phyloP scores from a whole-genome alignment of 2,329 filamentous ascomycete genomes.

The Claviceps arundinis region DNA sequence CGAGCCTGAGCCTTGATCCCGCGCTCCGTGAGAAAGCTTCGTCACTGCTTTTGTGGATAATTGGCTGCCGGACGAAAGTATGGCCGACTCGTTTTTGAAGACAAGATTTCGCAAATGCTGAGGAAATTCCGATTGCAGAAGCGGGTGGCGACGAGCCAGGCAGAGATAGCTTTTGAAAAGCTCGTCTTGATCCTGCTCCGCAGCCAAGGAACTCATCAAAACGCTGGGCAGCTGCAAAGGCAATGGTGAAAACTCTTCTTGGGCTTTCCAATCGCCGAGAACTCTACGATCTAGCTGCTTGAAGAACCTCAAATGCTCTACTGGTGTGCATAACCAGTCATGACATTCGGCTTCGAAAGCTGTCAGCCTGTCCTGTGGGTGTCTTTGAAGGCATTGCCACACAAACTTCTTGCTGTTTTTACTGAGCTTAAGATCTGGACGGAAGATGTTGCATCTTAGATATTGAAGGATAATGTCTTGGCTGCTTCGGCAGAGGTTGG shows the following conservation, averaged over 20 bases:
- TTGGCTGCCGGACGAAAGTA: neutral
- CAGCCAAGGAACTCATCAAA: neutral
- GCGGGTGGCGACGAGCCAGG: conserved; percentile 1
- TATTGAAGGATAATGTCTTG: conserved; percentile 13
- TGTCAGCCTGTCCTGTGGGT: conserved; percentile 15
- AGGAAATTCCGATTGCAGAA: conserved; percentile 2
- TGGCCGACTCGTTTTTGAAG: neutral
- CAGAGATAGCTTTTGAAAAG: neutral
- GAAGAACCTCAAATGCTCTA: conserved; percentile 19
- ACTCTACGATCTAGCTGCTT: conserved; percentile 17
- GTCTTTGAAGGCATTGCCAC: conserved; percentile 17
- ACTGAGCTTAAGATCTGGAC: conserved; percentile 10
- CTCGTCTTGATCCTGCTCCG: neutral
- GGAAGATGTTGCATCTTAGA: conserved; percentile 9
- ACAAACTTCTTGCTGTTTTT: conserved; percentile 17
- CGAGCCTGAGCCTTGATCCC: neutral
- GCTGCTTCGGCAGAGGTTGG: conserved; percentile 15
- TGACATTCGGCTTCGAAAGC: conserved; percentile 17
- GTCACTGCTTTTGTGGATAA: neutral
- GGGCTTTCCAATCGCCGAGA: conserved; percentile 13
- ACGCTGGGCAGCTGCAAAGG: conserved; percentile 20
- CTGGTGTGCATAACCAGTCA: conserved; percentile 21
- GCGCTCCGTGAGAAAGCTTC: neutral
- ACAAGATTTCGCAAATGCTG: neutral
- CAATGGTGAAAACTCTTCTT: conserved; percentile 19